Evolutionary conservation across 192 early-diverging fungal genomes (phyloP).

Genomic region (Coemansia sp.): DNA sequence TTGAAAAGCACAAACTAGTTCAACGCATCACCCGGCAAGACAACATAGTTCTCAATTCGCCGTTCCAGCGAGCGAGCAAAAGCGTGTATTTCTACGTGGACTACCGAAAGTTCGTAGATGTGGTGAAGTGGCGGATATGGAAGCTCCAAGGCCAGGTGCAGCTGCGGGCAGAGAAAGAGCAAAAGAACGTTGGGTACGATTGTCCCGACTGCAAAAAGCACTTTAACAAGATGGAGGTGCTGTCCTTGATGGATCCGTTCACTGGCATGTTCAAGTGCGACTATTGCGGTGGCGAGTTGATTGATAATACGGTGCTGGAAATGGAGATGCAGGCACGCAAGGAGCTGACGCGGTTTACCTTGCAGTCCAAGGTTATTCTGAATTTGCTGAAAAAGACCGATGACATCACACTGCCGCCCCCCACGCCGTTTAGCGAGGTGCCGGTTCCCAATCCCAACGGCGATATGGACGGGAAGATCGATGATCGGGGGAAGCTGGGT

Average conservation of each 20-base stretch:
- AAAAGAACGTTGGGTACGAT: constrained; percentile 67
- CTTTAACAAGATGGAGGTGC: constrained; percentile 62
- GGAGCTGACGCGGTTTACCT: constrained; percentile 61
- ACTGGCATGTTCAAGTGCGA: constrained; percentile 61
- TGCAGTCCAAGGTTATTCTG: constrained; percentile 71
- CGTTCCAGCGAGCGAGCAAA: constrained; percentile 51
- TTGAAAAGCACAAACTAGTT: constrained; percentile 75
- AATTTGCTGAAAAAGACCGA: constrained; percentile 71
- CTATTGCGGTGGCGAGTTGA: constrained; percentile 56
- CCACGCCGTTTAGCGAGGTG: constrained; percentile 49
- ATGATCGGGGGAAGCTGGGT: constrained; percentile 34
- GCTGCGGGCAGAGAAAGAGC: constrained; percentile 63
- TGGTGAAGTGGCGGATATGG: constrained; percentile 89
- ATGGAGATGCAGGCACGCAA: constrained; percentile 57
- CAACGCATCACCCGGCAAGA: constrained; percentile 20
- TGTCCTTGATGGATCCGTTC: constrained; percentile 49
- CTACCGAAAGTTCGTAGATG: constrained; percentile 91
- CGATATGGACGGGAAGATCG: constrained; percentile 36
- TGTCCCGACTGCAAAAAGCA: constrained; percentile 62
- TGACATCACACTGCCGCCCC: constrained; percentile 61
- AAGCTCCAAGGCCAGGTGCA: constrained; percentile 68
- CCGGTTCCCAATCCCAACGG: constrained; percentile 40
- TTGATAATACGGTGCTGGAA: constrained; percentile 65
- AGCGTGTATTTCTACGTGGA: constrained; percentile 85
- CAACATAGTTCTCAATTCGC: constrained; percentile 26